phyloP scores from a whole-genome alignment of 176 grass and related monocot genomes.

The Aegilops tauschii region DNA sequence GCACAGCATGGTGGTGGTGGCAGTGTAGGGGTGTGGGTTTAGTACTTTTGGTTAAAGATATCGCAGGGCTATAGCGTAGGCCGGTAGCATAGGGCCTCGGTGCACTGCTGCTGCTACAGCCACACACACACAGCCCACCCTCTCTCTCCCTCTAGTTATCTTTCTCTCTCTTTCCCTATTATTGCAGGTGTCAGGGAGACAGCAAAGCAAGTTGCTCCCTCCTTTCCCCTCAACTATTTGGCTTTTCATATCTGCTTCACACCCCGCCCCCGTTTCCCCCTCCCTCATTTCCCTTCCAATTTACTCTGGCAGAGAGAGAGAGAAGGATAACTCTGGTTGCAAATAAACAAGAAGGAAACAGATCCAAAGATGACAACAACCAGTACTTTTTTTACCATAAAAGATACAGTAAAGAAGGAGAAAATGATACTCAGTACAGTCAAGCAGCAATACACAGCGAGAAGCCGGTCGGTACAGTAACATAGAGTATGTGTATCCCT shows the following conservation, averaged over 20 bases:
- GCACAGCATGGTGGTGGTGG: neutral
- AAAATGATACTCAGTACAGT: neutral
- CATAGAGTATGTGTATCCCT: neutral
- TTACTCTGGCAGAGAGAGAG: too few species aligned
- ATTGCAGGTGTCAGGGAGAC: slow-evolving; percentile 60
- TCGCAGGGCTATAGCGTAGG: neutral
- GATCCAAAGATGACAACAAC: too few species aligned
- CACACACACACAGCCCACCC: neutral
- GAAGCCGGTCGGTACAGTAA: neutral
- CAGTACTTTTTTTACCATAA: too few species aligned
- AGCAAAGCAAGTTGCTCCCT: slow-evolving; percentile 55
- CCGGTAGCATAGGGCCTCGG: neutral
- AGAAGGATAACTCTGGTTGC: neutral
- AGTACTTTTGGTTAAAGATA: slow-evolving; percentile 32
- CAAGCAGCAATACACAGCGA: neutral
- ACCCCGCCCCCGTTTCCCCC: neutral
- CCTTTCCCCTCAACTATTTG: slow-evolving; percentile 44
- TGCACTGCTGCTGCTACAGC: neutral
- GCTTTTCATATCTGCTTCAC: neutral
- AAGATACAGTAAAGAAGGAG: neutral
- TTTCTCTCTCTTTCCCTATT: neutral
- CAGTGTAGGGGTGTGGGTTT: neutral
- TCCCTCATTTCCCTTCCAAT: neutral
- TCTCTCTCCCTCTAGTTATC: neutral
- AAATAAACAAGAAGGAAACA: too few species aligned